phyloP scores from a whole-genome alignment of 345 rosid genomes.

The Erucastrum elatum region DNA sequence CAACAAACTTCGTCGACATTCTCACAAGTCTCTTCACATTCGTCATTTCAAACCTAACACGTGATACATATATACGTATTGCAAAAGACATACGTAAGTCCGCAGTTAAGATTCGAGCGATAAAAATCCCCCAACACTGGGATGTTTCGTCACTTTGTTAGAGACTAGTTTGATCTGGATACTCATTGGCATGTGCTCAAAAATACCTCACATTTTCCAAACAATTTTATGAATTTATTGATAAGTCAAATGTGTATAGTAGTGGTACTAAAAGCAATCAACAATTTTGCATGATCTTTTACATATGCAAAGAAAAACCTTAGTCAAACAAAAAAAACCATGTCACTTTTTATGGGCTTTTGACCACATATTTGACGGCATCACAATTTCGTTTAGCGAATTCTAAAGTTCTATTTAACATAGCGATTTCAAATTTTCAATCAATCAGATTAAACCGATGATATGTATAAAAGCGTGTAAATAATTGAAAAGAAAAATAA shows the following conservation, averaged over 20 bases:
- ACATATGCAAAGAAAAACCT: neutral
- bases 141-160: neutral
- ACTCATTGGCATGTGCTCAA: conserved; percentile 39
- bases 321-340: neutral
- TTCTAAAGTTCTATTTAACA: neutral
- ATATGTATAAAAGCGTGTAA: neutral
- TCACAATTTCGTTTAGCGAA: neutral
- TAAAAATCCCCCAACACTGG: neutral
- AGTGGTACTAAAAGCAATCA: conserved; percentile 27
- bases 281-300: neutral
- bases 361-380: too few relatives aligned
- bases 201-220: conserved; percentile 34
- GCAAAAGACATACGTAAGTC: neutral
- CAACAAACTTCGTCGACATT: conserved; percentile 29
- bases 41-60: conserved; percentile 38
- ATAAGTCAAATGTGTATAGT: conserved; percentile 33
- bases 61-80: neutral
- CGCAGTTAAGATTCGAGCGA: neutral
- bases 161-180: conserved; percentile 30
- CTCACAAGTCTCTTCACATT: conserved; percentile 22
- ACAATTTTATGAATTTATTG: neutral
- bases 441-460: neutral
- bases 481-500: neutral
- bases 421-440: neutral
- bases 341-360: neutral